A percentile compares a stretch with the other conserved stretches of the same genome.
phyloP scores from a whole-genome alignment of 257 asterid species.

The Capsicum rhomboideum region DNA sequence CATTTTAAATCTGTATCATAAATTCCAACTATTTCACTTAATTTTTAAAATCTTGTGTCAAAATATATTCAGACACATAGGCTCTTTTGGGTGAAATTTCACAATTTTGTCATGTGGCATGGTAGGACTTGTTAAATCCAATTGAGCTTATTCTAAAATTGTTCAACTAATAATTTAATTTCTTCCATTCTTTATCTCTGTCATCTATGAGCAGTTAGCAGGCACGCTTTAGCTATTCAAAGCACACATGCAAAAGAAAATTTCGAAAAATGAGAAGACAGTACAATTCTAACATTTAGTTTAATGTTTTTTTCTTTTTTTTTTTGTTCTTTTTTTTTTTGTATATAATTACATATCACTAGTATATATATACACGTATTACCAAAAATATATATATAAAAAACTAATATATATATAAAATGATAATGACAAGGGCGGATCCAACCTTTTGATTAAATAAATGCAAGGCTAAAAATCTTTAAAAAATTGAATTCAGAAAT shows the following conservation, averaged over 20 bases:
- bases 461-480: too few species aligned
- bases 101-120: neutral
- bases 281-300: neutral
- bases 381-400: too few species aligned
- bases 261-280: neutral
- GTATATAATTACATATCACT: neutral
- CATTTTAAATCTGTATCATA: neutral
- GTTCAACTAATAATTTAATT: neutral
- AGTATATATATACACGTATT: neutral
- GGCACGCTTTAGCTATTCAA: conserved; percentile 2
- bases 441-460: neutral
- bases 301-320: too few species aligned
- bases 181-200: neutral
- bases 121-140: neutral
- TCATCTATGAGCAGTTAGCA: neutral
- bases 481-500: neutral
- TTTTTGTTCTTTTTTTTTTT: too few species aligned
- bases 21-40: neutral
- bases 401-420: neutral
- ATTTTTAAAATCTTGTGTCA: neutral
- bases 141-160: neutral
- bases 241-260: neutral
- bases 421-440: neutral
- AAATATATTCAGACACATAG: neutral
- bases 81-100: neutral